Evolutionary conservation across 495 filamentous ascomycete species (phyloP).

Genomic region (Xylaria flabelliformis): DNA sequence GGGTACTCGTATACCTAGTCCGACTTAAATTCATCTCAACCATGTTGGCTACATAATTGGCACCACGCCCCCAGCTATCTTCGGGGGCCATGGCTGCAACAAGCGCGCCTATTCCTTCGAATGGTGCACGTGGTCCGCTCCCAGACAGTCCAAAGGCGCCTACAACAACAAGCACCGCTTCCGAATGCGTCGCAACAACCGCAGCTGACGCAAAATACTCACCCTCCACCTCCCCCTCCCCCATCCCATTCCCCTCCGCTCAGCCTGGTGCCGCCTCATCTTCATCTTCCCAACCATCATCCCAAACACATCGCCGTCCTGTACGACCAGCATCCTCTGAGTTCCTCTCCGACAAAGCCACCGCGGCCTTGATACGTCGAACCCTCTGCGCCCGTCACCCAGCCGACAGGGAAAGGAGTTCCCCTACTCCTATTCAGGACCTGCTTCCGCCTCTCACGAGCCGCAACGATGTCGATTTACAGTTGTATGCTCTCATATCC

Average conservation of each 20-base stretch:
- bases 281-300: conserved; percentile 18
- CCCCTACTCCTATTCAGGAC: conserved; percentile 66
- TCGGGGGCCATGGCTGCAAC: conserved; percentile 36
- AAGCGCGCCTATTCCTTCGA: conserved; percentile 32
- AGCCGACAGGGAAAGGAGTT: conserved; percentile 50
- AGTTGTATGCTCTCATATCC: conserved; percentile 90
- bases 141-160: conserved; percentile 26
- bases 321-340: conserved; percentile 43
- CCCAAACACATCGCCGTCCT: conserved; percentile 38
- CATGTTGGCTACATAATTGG: conserved; percentile 22
- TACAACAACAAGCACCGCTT: conserved; percentile 15
- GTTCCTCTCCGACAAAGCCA: conserved; percentile 59
- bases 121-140: conserved; percentile 30
- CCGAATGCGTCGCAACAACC: background rate
- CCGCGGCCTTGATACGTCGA: conserved; percentile 57
- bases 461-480: conserved; percentile 87
- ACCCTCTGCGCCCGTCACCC: conserved; percentile 56
- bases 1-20: background rate
- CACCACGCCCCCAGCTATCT: conserved; percentile 26
- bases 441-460: conserved; percentile 89
- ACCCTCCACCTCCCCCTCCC: background rate
- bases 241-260: conserved; percentile 34
- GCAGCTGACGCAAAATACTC: background rate
- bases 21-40: background rate
- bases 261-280: conserved; percentile 34